Percentiles rank a stretch among this genome's conserved stretches.
These are phyloP conservation scores for Solanum ahanhuiri DNA, from an alignment of 257 asterid genomes.

Conservation along the genomic window DNA sequence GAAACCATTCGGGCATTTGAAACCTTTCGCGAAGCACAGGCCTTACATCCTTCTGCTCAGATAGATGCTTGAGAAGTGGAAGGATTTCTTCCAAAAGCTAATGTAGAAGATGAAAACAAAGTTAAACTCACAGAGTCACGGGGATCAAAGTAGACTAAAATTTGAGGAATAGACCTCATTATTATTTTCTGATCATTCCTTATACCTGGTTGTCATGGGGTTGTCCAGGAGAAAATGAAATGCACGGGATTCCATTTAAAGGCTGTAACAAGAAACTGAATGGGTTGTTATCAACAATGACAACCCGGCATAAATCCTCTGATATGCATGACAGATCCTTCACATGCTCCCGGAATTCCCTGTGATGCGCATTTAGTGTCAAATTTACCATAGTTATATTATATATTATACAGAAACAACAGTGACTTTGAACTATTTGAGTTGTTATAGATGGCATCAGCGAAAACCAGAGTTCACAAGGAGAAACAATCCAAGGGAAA, in stretches of 20 bases:
- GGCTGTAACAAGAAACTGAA: slow-evolving; percentile 96
- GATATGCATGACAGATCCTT: slow-evolving; percentile 80
- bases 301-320: slow-evolving; percentile 58
- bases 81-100: slow-evolving; percentile 89
- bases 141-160: not conserved
- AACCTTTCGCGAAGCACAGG: slow-evolving; percentile 64
- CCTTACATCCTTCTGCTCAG: slow-evolving; percentile 73
- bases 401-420: not conserved
- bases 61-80: slow-evolving; percentile 85
- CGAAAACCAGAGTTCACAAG: not conserved
- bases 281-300: slow-evolving; percentile 92
- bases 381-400: not conserved
- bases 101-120: not conserved
- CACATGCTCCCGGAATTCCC: slow-evolving; percentile 87
- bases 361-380: slow-evolving; percentile 15
- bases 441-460: not conserved
- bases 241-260: slow-evolving; percentile 84
- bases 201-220: slow-evolving; percentile 76
- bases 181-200: not conserved
- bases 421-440: not conserved
- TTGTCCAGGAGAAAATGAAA: slow-evolving; percentile 50
- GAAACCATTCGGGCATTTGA: slow-evolving; percentile 95
- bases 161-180: not conserved
- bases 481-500: not conserved
- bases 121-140: not conserved